Evolutionary conservation across 345 rosid genomes (phyloP), one percentile per base, ranked within the genome.

Genomic region (Salix arbutifolia): DNA sequence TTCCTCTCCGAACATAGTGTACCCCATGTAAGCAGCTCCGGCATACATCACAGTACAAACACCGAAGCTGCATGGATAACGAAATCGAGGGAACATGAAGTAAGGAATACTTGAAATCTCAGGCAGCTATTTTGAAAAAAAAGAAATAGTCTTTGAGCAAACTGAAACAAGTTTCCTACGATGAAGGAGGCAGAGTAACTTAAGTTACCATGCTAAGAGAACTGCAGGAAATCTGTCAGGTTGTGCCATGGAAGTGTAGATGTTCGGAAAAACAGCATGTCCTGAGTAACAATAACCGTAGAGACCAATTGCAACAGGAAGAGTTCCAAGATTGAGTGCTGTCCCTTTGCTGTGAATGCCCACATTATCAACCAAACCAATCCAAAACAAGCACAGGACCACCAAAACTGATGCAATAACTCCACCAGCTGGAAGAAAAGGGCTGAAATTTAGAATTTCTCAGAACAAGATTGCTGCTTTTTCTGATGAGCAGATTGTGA

Each of bases 231-330:
- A 96, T 83, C 89, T 92, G 81, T 74, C 84, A 25, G 89, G 97
- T 77, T 88, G 86, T 1, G 91, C 96, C 98, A 96, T 93, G 21
- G 99, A 96, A 52, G 94, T 88, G 78, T 96, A 96, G 66, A 96
- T 93, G 80, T 96, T 96, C 3, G 99, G 98, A 67, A 96, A 96
- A 64, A 96, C 94, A 69, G 99, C 99, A 80, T 96, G 99, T 75
- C 99, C 99, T 4, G 99, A 96, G 82, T 91, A 96, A 82, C 97
- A 92, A 81, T 84, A 96, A 67, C 99, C 98, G 23, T 96, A 96
- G 44, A 93, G 96, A 18, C 99, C 99, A 73, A 96, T 84, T 37
- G 99, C 96, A n/a, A 96, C 98, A 7, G 99, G 99, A 76, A 93
- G 84, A 50, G 90, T 90, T 53, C 91, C 71, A 12, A 93, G 84